Percentiles rank a stretch among this genome's conserved stretches.
These are phyloP conservation scores for Moricandia moricandioides DNA, from an alignment of 345 rosid genomes.

Conservation along the genomic window DNA sequence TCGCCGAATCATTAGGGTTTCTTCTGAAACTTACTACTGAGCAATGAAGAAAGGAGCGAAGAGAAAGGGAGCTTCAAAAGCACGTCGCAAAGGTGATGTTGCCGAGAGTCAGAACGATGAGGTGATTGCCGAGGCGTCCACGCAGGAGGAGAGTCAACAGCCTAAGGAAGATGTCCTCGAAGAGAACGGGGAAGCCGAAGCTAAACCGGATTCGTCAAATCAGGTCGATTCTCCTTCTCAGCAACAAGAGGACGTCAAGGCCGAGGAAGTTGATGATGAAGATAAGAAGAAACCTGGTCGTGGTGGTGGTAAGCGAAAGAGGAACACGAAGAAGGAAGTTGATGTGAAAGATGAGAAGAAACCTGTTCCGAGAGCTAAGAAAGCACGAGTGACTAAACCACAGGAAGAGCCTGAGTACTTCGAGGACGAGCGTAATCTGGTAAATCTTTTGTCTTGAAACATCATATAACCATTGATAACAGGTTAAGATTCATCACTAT, in stretches of 20 bases:
- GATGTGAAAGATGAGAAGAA: slow-evolving; percentile 26
- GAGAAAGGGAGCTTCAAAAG: slow-evolving; percentile 40
- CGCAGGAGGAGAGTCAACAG: slow-evolving; percentile 32
- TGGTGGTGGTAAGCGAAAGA: slow-evolving; percentile 26
- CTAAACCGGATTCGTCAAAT: background rate
- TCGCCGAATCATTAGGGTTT: background rate
- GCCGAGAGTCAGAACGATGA: slow-evolving; percentile 17
- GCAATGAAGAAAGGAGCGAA: slow-evolving; percentile 49
- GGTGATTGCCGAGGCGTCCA: slow-evolving; percentile 20
- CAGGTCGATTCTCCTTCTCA: slow-evolving; percentile 13
- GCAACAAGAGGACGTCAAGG: slow-evolving; percentile 11
- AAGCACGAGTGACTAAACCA: slow-evolving; percentile 48
- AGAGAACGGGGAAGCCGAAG: background rate
- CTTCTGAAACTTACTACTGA: background rate
- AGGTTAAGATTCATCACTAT: background rate
- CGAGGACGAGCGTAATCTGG: slow-evolving; percentile 86
- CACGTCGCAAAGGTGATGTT: slow-evolving; percentile 27
- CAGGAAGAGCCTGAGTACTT: slow-evolving; percentile 71
- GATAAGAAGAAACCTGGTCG: slow-evolving; percentile 12
- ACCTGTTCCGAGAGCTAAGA: slow-evolving; percentile 49
- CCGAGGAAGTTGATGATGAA: background rate
- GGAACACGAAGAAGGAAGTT: slow-evolving; percentile 10
- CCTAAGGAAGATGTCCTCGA: slow-evolving; percentile 7
- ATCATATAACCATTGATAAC: too few species aligned
- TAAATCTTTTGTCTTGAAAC: slow-evolving; percentile 24